Evolutionary conservation across 495 filamentous ascomycete species (phyloP).

Genomic region (Neurospora sp.): DNA sequence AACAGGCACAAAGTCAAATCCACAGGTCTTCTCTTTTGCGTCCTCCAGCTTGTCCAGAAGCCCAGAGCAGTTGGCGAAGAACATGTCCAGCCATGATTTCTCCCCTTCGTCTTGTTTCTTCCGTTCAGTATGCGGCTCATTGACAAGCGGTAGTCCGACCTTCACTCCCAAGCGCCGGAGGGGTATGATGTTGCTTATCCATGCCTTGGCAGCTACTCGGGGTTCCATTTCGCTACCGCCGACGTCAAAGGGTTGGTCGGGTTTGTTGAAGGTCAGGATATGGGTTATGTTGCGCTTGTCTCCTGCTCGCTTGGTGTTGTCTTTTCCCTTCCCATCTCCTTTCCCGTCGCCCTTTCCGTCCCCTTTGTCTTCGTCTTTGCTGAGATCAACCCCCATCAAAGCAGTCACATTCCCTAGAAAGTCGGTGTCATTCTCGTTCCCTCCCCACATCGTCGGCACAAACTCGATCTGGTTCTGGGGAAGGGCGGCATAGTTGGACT

Average conservation of each 20-base stretch:
- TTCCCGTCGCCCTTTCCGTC: background rate
- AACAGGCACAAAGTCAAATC: slow-evolving; percentile 52
- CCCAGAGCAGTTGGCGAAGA: slow-evolving; percentile 34
- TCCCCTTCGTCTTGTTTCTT: background rate
- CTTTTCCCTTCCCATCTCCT: background rate
- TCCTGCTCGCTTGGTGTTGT: background rate
- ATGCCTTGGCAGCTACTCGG: slow-evolving; percentile 40
- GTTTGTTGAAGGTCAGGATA: slow-evolving; percentile 57
- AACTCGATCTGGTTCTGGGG: slow-evolving; percentile 39
- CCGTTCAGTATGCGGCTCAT: slow-evolving; percentile 29
- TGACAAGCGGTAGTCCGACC: slow-evolving; percentile 39
- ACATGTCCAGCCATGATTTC: slow-evolving; percentile 42
- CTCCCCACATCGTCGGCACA: slow-evolving; percentile 60
- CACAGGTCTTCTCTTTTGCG: slow-evolving; percentile 28
- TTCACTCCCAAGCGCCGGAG: slow-evolving; percentile 39
- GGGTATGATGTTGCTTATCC: slow-evolving; percentile 49
- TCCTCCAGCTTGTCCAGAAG: slow-evolving; percentile 9
- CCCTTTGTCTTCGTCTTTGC: background rate
- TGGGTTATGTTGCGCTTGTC: slow-evolving; percentile 36
- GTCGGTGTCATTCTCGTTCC: slow-evolving; percentile 27
- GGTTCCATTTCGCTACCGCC: slow-evolving; percentile 46
- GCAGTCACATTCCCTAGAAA: slow-evolving; percentile 38
- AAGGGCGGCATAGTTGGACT: slow-evolving; percentile 19
- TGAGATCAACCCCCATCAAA: slow-evolving; percentile 27
- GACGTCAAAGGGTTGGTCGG: slow-evolving; percentile 35